Conservation (phyloP, 2,329 filamentous ascomycete genomes). For the Diaporthe sp. region DNA sequence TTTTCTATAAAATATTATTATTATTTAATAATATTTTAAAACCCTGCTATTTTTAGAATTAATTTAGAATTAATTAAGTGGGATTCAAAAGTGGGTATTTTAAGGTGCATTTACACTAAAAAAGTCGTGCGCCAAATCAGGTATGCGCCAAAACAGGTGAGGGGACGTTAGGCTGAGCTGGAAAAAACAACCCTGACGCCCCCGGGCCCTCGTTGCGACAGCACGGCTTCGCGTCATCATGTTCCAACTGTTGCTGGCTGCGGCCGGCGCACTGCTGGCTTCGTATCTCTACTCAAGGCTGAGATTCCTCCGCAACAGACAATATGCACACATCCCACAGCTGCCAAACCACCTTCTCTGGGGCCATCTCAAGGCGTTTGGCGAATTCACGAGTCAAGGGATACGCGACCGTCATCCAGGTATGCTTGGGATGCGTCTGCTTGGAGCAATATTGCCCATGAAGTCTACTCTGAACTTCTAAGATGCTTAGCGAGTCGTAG, state of each 20-base stretch:
- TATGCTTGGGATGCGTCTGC: background rate
- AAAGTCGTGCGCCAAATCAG: too few species aligned
- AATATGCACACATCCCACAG: constrained; percentile 28
- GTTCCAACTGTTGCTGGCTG: background rate
- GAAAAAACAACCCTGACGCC: background rate
- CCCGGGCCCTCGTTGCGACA: background rate
- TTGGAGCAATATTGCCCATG: background rate
- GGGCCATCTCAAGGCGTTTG: constrained; percentile 16
- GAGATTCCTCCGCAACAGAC: background rate
- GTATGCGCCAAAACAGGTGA: too few species aligned
- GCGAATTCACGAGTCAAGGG: background rate
- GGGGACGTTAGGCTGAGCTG: constrained; percentile 45
- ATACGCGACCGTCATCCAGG: constrained; percentile 11
- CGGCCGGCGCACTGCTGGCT: background rate
- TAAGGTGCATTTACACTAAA: too few species aligned
- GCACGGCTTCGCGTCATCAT: background rate
- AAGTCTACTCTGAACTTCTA: background rate
- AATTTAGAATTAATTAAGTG: too few species aligned
- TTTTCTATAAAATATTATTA: too few species aligned
- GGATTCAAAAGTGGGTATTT: too few species aligned
- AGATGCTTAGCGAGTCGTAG: background rate
- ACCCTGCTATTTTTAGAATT: too few species aligned
- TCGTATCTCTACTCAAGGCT: background rate
- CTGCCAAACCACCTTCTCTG: constrained; percentile 15
- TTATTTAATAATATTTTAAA: too few species aligned